A percentile compares a stretch with the other conserved stretches of the same genome.
Conservation (phyloP, 352 stramenopile species). For the Elongisporangium senticosum region DNA sequence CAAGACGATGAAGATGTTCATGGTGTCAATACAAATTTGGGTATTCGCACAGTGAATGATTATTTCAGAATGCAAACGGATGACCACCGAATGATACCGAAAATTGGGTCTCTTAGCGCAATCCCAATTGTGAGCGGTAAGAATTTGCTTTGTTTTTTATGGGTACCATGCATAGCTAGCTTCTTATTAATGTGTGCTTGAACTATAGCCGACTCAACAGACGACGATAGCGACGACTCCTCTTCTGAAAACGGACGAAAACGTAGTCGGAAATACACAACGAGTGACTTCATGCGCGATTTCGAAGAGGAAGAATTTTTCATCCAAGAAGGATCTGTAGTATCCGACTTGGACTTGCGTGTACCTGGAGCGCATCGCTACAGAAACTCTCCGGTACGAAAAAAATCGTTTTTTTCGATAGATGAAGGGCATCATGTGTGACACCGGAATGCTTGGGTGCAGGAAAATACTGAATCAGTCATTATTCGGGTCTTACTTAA, state of each 20-base stretch:
- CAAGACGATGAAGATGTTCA: conserved; percentile 25
- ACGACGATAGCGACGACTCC: conserved; percentile 44
- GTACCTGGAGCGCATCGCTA: conserved; percentile 12
- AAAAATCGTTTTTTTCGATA: conserved; percentile 10
- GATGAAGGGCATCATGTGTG: background rate
- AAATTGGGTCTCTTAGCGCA: background rate
- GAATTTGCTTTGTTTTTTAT: background rate
- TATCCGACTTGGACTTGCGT: conserved; percentile 10
- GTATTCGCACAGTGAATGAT: conserved; percentile 41
- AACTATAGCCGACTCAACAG: conserved; percentile 11
- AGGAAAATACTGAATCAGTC: conserved; percentile 15
- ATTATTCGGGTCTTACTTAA: conserved; percentile 48
- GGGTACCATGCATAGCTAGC: background rate
- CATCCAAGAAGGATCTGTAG: conserved; percentile 18
- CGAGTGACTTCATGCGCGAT: conserved; percentile 75
- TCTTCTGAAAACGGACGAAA: conserved; percentile 22
- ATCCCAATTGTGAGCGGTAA: background rate
- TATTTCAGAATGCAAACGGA: conserved; percentile 45
- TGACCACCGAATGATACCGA: background rate
- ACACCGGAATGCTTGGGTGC: background rate
- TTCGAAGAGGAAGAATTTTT: conserved; percentile 65
- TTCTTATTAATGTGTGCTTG: background rate
- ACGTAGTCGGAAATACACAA: conserved; percentile 61
- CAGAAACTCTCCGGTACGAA: conserved; percentile 6
- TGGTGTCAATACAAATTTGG: conserved; percentile 1